Conservation (phyloP, 768 basidiomycete genomes). For the Mycena capillaripes region DNA sequence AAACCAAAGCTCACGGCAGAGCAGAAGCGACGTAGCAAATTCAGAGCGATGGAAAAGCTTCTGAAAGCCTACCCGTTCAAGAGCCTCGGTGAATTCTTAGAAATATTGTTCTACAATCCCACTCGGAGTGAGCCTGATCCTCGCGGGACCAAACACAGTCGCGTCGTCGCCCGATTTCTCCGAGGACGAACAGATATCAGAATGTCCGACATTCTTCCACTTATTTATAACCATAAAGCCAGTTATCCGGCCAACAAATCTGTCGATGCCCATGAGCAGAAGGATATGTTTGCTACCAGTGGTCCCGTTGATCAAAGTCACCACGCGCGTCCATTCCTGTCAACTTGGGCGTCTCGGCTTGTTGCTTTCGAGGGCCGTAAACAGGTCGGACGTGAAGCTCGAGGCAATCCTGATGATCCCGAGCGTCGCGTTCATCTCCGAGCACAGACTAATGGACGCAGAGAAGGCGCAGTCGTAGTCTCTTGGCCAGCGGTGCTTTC, state of each 20-base stretch:
- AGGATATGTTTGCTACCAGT: background rate
- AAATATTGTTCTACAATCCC: constrained; percentile 1
- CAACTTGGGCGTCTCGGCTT: background rate
- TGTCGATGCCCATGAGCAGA: background rate
- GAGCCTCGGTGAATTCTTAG: background rate
- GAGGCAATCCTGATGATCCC: background rate
- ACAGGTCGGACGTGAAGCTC: background rate
- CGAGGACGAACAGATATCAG: background rate
- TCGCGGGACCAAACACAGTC: background rate
- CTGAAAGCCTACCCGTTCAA: background rate
- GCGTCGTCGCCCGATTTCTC: too few relatives aligned
- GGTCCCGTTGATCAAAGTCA: background rate
- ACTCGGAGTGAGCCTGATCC: background rate
- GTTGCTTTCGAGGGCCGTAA: background rate
- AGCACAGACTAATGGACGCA: background rate
- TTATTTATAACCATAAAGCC: background rate
- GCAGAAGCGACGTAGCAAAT: background rate
- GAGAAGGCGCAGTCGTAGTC: background rate
- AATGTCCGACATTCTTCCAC: background rate
- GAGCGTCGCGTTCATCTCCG: background rate
- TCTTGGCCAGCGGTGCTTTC: background rate
- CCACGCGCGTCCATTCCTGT: constrained; percentile 8
- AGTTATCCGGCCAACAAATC: background rate
- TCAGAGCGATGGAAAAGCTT: background rate
- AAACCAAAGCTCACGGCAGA: background rate